Base-by-base conservation (phyloP, 192 early-diverging fungal genomes). In the Coemansia sp. region DNA sequence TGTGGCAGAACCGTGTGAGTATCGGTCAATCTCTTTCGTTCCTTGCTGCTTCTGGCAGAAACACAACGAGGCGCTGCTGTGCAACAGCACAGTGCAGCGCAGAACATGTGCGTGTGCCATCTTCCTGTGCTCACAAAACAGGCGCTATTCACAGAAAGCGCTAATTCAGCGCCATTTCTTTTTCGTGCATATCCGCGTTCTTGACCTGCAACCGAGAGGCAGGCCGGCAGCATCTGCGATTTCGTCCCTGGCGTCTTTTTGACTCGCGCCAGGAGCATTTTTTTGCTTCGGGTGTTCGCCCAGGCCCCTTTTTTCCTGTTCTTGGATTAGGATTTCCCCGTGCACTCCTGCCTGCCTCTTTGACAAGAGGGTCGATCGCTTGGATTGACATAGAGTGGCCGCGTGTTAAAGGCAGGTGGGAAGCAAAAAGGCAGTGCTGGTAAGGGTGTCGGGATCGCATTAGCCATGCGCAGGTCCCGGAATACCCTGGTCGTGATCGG, bases 401-500 rank as follows among this genome's bases (percentile, higher is more conserved):
- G 26, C 52, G 14, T 11, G 52, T 26, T 33, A 55, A 16, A 55
- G 52, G n/a, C 18, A 9, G 18, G 18, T 6, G 43, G 7, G 43
- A 45, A 18, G 7, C 18, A 45, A 2, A 45, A 31, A 20, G 43
- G 43, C 43, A 20, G 43, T 42, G 16, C 39, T 1, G 39, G 39
- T 42, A 42, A 42, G 39, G 39, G 39, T 16, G 16, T 45, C 18
- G n/a, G 31, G 43, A 45, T 55, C 26, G 14, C 12, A 14, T 14
- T 8, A 28, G 26, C 26, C 52, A 53, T 28, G 25, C 50, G 12
- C 14, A 31, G 26, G 25, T 28, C 28, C 41, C 52, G 52, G 25
- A 55, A 55, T 55, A 55, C 52, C 52, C 52, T 55, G 28, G 52
- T 55, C 52, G 52, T 14, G 52, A 55, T 55, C 52, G 52, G 52